phyloP scores from a whole-genome alignment of 2,329 filamentous ascomycete species.

The Pestalotiopsis sp. region DNA sequence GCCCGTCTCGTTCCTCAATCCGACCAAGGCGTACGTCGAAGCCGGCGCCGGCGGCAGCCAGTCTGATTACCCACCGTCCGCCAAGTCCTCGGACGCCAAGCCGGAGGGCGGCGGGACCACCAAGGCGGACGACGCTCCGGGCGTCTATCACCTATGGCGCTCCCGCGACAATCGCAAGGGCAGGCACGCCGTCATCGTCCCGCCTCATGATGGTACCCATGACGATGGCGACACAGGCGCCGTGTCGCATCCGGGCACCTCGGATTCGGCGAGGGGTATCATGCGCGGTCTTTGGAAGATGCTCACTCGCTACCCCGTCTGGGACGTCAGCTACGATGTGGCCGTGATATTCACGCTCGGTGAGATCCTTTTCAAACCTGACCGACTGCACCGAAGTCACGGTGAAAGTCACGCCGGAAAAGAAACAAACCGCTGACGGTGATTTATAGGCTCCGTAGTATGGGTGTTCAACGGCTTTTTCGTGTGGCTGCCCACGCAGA shows the following conservation, averaged over 20 bases:
- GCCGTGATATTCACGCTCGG: conserved; percentile 42
- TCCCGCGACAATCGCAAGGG: conserved; percentile 47
- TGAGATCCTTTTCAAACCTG: conserved; percentile 14
- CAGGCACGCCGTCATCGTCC: conserved; percentile 36
- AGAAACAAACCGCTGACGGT: not conserved
- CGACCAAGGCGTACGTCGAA: conserved; percentile 10
- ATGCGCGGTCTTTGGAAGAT: conserved; percentile 37
- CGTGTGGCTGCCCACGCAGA: conserved; percentile 60
- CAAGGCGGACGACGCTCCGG: not conserved
- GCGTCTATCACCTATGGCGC: conserved; percentile 40
- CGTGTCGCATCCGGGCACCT: conserved; percentile 19
- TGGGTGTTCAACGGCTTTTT: conserved; percentile 67
- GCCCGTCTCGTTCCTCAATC: conserved; percentile 14
- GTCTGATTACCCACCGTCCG: not conserved
- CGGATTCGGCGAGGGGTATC: conserved; percentile 28
- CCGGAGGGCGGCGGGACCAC: not conserved
- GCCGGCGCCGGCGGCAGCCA: not conserved
- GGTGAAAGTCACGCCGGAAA: not conserved
- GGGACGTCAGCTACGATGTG: conserved; percentile 46
- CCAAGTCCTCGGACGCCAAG: conserved; percentile 2
- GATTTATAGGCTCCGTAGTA: conserved; percentile 40
- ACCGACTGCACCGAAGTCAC: not conserved
- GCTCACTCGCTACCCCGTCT: conserved; percentile 37
- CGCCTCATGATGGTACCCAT: conserved; percentile 13
- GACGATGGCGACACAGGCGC: not conserved